phyloP scores from a whole-genome alignment of 768 basidiomycete species.

The Pisolithus sp. region DNA sequence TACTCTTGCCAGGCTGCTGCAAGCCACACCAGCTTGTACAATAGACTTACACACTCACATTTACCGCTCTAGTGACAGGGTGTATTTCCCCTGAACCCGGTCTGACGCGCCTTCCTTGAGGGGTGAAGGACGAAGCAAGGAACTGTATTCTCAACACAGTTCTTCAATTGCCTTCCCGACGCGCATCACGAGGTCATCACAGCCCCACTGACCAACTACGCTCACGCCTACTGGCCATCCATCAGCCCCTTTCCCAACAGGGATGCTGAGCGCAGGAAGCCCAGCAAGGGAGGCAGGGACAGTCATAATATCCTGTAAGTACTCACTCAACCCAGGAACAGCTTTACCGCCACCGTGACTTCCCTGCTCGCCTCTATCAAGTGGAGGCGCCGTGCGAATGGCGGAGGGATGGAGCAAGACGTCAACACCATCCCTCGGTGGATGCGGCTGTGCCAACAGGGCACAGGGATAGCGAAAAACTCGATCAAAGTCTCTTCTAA shows the following conservation, averaged over 20 bases:
- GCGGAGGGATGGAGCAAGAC: constrained; percentile 83
- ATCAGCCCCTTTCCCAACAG: constrained; percentile 34
- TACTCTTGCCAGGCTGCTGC: too few species aligned
- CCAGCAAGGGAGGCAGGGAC: constrained; percentile 73
- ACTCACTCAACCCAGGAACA: constrained; percentile 43
- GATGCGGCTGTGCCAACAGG: constrained; percentile 13
- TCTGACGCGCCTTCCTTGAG: too few species aligned
- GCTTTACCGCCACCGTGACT: constrained; percentile 1
- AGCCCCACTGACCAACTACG: constrained; percentile 85
- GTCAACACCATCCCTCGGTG: constrained; percentile 47
- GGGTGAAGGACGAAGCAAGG: too few species aligned
- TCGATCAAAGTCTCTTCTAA: too few species aligned
- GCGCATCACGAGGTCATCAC: constrained; percentile 50
- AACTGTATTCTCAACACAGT: too few species aligned
- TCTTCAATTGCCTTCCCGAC: constrained; percentile 34
- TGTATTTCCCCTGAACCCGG: too few species aligned
- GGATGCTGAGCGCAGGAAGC: too few species aligned
- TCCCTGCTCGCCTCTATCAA: constrained; percentile 24
- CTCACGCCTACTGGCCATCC: constrained; percentile 85
- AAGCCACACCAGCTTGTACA: too few species aligned
- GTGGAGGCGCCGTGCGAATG: constrained; percentile 2
- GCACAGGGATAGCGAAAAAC: constrained; percentile 60
- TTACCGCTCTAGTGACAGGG: too few species aligned
- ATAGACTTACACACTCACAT: too few species aligned
- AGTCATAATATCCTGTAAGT: constrained; percentile 89